Base-by-base conservation (phyloP, 768 basidiomycete genomes). In the Coprinopsis cinerea region DNA sequence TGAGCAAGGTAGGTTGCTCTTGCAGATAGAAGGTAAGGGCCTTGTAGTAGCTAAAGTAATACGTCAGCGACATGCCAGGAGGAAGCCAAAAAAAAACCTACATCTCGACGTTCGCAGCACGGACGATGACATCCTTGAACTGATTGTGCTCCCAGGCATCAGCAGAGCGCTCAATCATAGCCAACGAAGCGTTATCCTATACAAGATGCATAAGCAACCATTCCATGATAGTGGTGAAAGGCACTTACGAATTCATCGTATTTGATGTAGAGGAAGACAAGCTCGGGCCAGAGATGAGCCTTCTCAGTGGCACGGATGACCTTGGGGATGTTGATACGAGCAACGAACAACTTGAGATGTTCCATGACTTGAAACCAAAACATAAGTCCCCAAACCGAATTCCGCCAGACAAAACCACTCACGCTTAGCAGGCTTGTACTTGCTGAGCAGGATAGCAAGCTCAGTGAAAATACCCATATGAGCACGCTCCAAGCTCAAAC, bases 391-490 rank as follows among this genome's bases (percentile, higher is more conserved):
- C 32, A 44, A 35, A 11, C 23, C 43, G 13, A 27, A 23, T 24
- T n/a, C n/a, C n/a, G n/a, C n/a, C 51, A 20, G 11, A 53, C 37
- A 25, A 30, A 32, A 44, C 14, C 1, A 74, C 88, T 67, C 61
- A 93, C 92, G 74, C 68, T 93, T 95, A 55, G 86, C 86, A 1
- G 94, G 94, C 64, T 82, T 80, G 68, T 96, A 97, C 71, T 96
- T 97, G 79, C 92, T 92, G 62, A 96, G 85, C 37, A 97, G 68
- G 51, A 90, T 87, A 1, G 91, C 79, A 34, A 98, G 75, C 63
- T 97, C 95, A 4, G 95, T 96, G 73, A 97, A 98, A 65, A 98
- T 94, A 56, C 95, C 95, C 92, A 95, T 94, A 61, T 99, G 96
- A 26, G 96, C 96, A 48, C 96, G 83, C 69, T 99, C 96, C 57